Conservation (phyloP, 805 yeast genomes). For the Huiozyma sinensis region DNA sequence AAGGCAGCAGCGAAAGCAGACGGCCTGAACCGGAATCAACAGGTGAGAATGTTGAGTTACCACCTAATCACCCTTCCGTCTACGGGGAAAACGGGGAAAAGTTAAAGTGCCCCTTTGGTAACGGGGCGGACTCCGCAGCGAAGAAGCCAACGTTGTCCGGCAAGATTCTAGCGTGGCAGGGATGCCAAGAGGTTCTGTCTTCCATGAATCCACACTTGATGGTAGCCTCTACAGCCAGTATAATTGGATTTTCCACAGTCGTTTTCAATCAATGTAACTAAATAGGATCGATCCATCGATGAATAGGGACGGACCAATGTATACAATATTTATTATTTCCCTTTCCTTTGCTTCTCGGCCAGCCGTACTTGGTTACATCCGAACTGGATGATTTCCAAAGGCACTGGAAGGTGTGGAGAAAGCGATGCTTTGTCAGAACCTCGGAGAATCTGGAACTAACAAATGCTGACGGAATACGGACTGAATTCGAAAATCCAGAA, state of each 20-base stretch:
- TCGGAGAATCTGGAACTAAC: too few relatives aligned
- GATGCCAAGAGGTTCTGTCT: neutral
- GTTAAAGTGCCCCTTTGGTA: slow-evolving; percentile 8
- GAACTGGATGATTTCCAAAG: too few relatives aligned
- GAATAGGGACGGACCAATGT: too few relatives aligned
- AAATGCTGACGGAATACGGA: too few relatives aligned
- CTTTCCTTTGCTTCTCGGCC: too few relatives aligned
- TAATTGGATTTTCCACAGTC: neutral
- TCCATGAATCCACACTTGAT: slow-evolving; percentile 4
- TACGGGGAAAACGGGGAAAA: slow-evolving; percentile 6
- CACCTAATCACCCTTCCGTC: slow-evolving; percentile 9
- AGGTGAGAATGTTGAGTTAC: slow-evolving; percentile 2
- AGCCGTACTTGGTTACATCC: too few relatives aligned
- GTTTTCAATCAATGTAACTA: neutral
- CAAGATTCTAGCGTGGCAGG: too few relatives aligned
- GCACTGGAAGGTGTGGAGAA: too few relatives aligned
- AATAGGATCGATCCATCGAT: neutral
- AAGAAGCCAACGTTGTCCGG: too few relatives aligned
- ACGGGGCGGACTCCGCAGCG: neutral
- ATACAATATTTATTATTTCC: too few relatives aligned
- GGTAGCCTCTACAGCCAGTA: slow-evolving; percentile 1
- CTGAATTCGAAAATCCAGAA: too few relatives aligned
- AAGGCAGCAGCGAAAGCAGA: neutral
- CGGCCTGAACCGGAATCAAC: neutral
- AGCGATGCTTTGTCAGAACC: too few relatives aligned